Evolutionary conservation across 805 yeast species (phyloP).

Genomic region (Hanseniaspora clermontiae): DNA sequence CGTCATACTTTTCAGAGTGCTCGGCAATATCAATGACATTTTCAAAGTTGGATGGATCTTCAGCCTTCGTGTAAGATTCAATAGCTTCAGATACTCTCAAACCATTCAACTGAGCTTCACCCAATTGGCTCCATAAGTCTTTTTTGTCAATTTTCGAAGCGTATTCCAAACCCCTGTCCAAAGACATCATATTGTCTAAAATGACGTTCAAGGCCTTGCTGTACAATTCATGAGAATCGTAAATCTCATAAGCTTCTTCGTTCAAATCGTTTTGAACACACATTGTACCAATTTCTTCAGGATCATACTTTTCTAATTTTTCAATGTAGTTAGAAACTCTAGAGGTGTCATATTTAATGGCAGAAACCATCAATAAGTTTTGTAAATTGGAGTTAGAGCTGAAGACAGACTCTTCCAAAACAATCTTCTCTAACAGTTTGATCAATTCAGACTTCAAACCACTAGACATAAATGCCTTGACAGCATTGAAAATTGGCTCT

Average conservation of each 20-base stretch:
- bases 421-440: slow-evolving; percentile 88
- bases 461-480: slow-evolving; percentile 90
- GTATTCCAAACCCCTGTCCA: slow-evolving; percentile 86
- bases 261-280: slow-evolving; percentile 76
- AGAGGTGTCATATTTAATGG: slow-evolving; percentile 85
- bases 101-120: slow-evolving; percentile 91
- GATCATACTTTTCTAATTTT: slow-evolving; percentile 80
- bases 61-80: slow-evolving; percentile 79
- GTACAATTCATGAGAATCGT: slow-evolving; percentile 68
- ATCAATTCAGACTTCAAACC: slow-evolving; percentile 86
- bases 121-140: slow-evolving; percentile 88
- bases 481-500: slow-evolving; percentile 85
- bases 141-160: slow-evolving; percentile 81
- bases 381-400: slow-evolving; percentile 90
- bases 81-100: slow-evolving; percentile 84
- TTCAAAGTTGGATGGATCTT: slow-evolving; percentile 78
- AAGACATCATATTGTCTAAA: slow-evolving; percentile 83
- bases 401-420: slow-evolving; percentile 93
- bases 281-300: slow-evolving; percentile 83
- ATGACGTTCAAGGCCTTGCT: slow-evolving; percentile 76
- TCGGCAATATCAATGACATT: slow-evolving; percentile 90
- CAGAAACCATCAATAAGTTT: slow-evolving; percentile 83
- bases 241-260: slow-evolving; percentile 91
- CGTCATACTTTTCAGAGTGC: slow-evolving; percentile 93
- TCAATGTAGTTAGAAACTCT: slow-evolving; percentile 76